Percentiles rank a stretch among this genome's conserved stretches.
phyloP scores from a whole-genome alignment of 2,329 filamentous ascomycete species.

The Chrysoporthe cubensis region DNA sequence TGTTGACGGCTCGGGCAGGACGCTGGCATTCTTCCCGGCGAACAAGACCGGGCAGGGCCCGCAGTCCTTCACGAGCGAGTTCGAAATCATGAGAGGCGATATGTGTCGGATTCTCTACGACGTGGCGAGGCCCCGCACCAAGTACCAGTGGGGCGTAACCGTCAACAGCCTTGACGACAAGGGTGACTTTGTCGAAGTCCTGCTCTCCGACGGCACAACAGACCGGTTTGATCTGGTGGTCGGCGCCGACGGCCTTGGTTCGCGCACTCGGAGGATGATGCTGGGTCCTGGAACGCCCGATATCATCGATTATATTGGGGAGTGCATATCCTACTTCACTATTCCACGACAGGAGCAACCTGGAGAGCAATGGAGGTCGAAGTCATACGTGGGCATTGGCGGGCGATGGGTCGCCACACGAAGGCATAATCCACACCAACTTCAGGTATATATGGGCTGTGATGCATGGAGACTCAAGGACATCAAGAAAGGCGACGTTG shows the following conservation, averaged over 20 bases:
- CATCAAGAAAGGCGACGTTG: conserved; percentile 11
- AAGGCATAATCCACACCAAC: conserved; percentile 31
- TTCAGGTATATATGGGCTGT: conserved; percentile 10
- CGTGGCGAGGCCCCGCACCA: conserved; percentile 30
- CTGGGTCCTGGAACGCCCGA: conserved; percentile 34
- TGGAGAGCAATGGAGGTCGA: conserved; percentile 8
- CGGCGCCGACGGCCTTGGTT: conserved; percentile 57
- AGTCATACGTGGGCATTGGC: conserved; percentile 37
- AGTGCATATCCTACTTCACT: conserved; percentile 33
- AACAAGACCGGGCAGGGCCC: conserved; percentile 45
- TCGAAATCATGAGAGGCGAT: conserved; percentile 63
- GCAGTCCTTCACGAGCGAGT: conserved; percentile 57
- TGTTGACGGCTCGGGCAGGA: conserved; percentile 43
- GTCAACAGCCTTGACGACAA: conserved; percentile 37
- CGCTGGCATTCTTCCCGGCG: conserved; percentile 45
- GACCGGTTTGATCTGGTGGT: conserved; percentile 55
- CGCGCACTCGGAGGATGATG: conserved; percentile 50
- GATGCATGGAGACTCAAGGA: background rate
- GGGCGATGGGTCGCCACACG: conserved; percentile 44
- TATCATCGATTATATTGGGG: background rate
- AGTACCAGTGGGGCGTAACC: conserved; percentile 36
- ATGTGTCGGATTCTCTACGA: conserved; percentile 55
- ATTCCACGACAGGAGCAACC: conserved; percentile 16
- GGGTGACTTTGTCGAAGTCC: conserved; percentile 33
- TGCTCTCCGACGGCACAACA: conserved; percentile 47